phyloP scores from a whole-genome alignment of 2,329 filamentous ascomycete genomes.

The Colletotrichum agaves region DNA sequence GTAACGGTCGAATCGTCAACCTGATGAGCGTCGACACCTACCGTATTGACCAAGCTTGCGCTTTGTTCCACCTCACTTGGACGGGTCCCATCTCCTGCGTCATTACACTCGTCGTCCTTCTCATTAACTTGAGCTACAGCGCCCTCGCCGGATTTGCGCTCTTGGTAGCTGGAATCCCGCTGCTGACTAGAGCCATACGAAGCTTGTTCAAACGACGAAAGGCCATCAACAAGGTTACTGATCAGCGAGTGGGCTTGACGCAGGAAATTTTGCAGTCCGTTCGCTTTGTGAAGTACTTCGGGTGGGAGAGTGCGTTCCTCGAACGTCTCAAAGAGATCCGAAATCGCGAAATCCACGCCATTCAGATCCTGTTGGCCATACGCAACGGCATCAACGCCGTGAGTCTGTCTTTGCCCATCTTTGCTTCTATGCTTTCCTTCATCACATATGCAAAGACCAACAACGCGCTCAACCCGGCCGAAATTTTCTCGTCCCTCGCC shows the following conservation, averaged over 20 bases:
- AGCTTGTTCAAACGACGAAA: conserved; percentile 79
- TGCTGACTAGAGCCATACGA: conserved; percentile 81
- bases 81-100: conserved; percentile 82
- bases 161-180: conserved; percentile 79
- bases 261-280: conserved; percentile 94
- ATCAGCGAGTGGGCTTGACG: conserved; percentile 89
- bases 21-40: conserved; percentile 97
- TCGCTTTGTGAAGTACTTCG: conserved; percentile 95
- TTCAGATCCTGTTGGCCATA: conserved; percentile 84
- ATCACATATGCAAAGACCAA: conserved; percentile 80
- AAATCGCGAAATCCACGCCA: conserved; percentile 80
- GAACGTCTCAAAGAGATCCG: conserved; percentile 80
- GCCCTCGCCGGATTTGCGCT: conserved; percentile 89
- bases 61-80: conserved; percentile 93
- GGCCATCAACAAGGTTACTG: conserved; percentile 91
- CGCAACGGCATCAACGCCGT: conserved; percentile 87
- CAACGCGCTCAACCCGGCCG: conserved; percentile 76
- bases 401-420: conserved; percentile 88
- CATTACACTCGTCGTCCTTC: conserved; percentile 80
- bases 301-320: conserved; percentile 92
- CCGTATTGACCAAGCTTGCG: conserved; percentile 87
- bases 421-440: conserved; percentile 94
- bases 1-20: conserved; percentile 90
- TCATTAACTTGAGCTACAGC: conserved; percentile 91
- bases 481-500: conserved; percentile 91